phyloP scores from a whole-genome alignment of 2,329 filamentous ascomycete genomes.

The Cryphonectria parasitica region DNA sequence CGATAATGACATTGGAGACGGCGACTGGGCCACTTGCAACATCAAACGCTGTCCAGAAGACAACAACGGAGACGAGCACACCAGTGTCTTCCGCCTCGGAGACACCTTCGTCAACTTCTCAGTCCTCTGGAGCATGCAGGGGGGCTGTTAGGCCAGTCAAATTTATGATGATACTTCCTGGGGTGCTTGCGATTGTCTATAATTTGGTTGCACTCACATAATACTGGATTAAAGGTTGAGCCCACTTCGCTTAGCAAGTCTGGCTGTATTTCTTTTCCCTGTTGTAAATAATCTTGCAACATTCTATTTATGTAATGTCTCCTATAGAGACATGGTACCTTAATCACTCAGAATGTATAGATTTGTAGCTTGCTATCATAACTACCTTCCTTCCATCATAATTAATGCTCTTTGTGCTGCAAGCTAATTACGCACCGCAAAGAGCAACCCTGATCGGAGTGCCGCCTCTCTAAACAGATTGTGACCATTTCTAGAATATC shows the following conservation, averaged over 20 bases:
- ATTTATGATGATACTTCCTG: not conserved
- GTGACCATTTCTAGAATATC: not conserved
- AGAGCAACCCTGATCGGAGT: no score
- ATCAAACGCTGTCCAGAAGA: not conserved
- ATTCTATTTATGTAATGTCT: not conserved
- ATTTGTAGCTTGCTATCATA: not conserved
- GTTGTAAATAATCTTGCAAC: not conserved
- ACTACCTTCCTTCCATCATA: no score
- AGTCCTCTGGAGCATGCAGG: not conserved
- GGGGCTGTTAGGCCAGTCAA: not conserved
- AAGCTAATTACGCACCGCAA: no score
- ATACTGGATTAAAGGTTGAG: not conserved
- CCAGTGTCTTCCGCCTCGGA: not conserved
- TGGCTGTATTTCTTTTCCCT: not conserved
- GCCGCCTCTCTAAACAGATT: not conserved
- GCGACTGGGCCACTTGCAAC: not conserved
- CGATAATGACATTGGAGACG: no score
- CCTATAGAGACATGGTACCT: not conserved
- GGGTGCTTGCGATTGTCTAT: not conserved
- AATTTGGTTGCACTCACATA: not conserved
- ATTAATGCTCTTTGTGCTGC: no score
- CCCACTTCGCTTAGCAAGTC: not conserved
- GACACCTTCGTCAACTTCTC: not conserved
- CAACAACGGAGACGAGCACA: not conserved
- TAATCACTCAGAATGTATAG: not conserved